Conservation (phyloP, 1,284 basidiomycete genomes). For the Pascua sp. region DNA sequence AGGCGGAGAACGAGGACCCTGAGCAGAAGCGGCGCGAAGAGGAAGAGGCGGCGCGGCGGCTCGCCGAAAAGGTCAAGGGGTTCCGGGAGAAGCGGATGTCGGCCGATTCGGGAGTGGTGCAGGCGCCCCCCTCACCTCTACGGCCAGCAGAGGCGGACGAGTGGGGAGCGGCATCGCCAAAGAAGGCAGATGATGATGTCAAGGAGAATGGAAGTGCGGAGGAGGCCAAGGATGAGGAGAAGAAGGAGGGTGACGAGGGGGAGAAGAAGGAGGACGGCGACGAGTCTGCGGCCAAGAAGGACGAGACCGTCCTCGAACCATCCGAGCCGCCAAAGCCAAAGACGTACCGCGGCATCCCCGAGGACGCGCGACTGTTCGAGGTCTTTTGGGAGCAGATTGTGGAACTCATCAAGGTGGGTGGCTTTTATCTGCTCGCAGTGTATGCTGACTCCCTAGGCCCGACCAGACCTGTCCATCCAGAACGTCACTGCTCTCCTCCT, state of each 20-base stretch:
- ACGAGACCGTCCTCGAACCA: conserved; percentile 6
- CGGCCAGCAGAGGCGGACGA: conserved; percentile 40
- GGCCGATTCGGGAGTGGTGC: conserved; percentile 23
- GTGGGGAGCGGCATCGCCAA: conserved; percentile 26
- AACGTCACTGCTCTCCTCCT: conserved; percentile 91
- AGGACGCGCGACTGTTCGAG: conserved; percentile 87
- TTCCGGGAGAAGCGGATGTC: conserved; percentile 52
- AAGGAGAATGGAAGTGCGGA: neutral
- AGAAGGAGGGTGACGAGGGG: neutral
- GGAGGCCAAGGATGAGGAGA: neutral
- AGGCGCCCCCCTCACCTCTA: conserved; percentile 20
- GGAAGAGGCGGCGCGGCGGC: conserved; percentile 76
- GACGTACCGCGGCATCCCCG: conserved; percentile 82
- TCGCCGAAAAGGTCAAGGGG: conserved; percentile 75
- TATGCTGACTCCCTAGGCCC: conserved; percentile 58
- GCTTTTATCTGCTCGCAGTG: conserved; percentile 4
- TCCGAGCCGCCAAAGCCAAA: conserved; percentile 35
- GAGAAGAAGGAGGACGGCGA: conserved; percentile 13
- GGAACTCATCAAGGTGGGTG: conserved; percentile 79
- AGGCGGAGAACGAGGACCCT: conserved; percentile 87
- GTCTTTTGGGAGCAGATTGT: conserved; percentile 99
- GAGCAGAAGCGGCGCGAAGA: conserved; percentile 86
- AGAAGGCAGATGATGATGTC: conserved; percentile 19
- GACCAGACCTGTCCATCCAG: conserved; percentile 89
- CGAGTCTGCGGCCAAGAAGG: conserved; percentile 11